phyloP scores from a whole-genome alignment of 805 yeast species.

The Priceomyces castillae region DNA sequence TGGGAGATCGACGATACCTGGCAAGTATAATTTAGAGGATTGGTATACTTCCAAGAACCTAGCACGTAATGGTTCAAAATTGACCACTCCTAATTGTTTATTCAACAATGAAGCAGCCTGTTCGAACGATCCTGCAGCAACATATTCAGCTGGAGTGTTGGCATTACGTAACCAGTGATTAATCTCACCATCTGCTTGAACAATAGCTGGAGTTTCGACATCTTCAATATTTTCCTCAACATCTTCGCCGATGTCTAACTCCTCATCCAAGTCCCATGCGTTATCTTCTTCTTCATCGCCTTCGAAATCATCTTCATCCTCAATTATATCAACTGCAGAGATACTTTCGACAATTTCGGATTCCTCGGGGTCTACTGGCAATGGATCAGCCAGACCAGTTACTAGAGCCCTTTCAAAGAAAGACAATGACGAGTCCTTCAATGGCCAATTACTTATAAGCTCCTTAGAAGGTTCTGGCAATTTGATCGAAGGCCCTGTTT shows the following conservation, averaged over 20 bases:
- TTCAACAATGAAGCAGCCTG: slow-evolving; percentile 90
- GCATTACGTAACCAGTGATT: slow-evolving; percentile 86
- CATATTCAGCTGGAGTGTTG: slow-evolving; percentile 85
- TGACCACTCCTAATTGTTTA: slow-evolving; percentile 82
- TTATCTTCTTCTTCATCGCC: slow-evolving; percentile 58
- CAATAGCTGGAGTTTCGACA: slow-evolving; percentile 19
- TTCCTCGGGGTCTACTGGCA: slow-evolving; percentile 47
- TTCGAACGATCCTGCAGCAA: slow-evolving; percentile 95
- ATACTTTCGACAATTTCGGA: slow-evolving; percentile 18
- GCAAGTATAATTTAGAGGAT: slow-evolving; percentile 70
- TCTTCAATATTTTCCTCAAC: slow-evolving; percentile 30
- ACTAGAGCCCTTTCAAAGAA: slow-evolving; percentile 82
- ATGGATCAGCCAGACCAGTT: slow-evolving; percentile 67
- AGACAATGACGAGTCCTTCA: slow-evolving; percentile 66
- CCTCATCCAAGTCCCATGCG: slow-evolving; percentile 84
- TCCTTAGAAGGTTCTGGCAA: slow-evolving; percentile 49
- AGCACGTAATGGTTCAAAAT: slow-evolving; percentile 82
- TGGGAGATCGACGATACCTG: slow-evolving; percentile 72
- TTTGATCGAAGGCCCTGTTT: slow-evolving; percentile 37
- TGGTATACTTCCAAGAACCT: slow-evolving; percentile 84
- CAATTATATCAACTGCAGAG: slow-evolving; percentile 28
- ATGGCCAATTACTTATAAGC: slow-evolving; percentile 72
- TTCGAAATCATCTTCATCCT: slow-evolving; percentile 42
- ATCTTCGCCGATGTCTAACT: slow-evolving; percentile 61
- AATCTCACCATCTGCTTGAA: slow-evolving; percentile 54